A percentile compares a stretch with the other conserved stretches of the same genome.
These are phyloP conservation scores for Dictyostelium purpureum DNA, from an alignment of 78 protist species.

Conservation along the genomic window DNA sequence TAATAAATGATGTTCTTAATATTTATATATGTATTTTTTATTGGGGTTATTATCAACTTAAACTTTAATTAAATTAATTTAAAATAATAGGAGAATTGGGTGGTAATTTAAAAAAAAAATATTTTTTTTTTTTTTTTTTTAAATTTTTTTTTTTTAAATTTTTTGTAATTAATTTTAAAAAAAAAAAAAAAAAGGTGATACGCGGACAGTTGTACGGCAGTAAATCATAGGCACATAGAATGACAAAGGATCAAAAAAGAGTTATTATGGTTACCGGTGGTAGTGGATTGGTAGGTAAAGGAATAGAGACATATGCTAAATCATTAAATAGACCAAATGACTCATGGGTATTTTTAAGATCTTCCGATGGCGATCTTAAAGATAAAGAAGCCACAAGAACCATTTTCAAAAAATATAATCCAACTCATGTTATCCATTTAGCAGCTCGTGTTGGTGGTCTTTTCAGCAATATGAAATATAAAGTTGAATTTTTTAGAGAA, in stretches of 20 bases:
- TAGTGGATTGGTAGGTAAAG: constrained; percentile 93
- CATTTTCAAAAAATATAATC: constrained; percentile 84
- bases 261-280: constrained; percentile 94
- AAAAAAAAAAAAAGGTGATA: too few relatives aligned
- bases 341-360: constrained; percentile 86
- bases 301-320: constrained; percentile 52
- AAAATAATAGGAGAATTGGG: too few relatives aligned
- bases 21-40: too few relatives aligned
- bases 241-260: neutral
- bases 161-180: too few relatives aligned
- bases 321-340: constrained; percentile 19
- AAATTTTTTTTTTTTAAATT: too few relatives aligned
- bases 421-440: constrained; percentile 96
- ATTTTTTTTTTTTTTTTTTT: neutral
- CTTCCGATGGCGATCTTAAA: constrained; percentile 86
- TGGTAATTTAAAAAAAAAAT: neutral
- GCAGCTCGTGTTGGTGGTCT: constrained; percentile 96
- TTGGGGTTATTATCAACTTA: too few relatives aligned
- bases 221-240: neutral
- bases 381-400: constrained; percentile 53
- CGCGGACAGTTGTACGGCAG: too few relatives aligned
- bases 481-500: constrained; percentile 84
- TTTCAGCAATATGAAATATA: constrained; percentile 89
- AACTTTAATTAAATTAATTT: too few relatives aligned
- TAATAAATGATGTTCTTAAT: too few relatives aligned